Base-by-base conservation (phyloP, 2,329 filamentous ascomycete species). In the Diplodia scrobiculata region DNA sequence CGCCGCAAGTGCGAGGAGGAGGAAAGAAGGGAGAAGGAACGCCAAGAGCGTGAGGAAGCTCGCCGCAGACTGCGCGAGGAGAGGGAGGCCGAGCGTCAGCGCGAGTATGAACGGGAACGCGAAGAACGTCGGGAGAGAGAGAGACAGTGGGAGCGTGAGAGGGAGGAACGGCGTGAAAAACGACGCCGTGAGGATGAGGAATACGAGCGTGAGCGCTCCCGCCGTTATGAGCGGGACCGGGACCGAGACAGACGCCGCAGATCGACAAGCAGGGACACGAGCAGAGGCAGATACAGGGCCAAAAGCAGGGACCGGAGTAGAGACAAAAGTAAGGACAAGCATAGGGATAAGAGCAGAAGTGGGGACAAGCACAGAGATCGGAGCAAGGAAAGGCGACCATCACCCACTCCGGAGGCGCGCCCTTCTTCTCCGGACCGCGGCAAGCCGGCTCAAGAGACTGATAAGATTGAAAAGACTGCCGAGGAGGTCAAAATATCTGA, bases 101-200 rank as follows among this genome's bases (percentile, higher is more conserved):
- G 74, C 76, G 79, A 73, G 78, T 79, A 80, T 45, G 85, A 88
- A 65, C 80, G 84, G 41, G 81, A 84, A 63, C 79, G 80, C 65
- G 82, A 72, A 78, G 78, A 81, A 36, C 79, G 83, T 76, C 62
- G 66, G n/a, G 71, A 72, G 48, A 71, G 72, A n/a, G 70, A 70
- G 27, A 68, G 73, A 76, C 79, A 72, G 77, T 79, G 80, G 47
- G 68, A 69, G 47, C 50, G 48, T 13, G 68, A 68, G 21, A 45
- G 66, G 34, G 68, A 63, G 59, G 68, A 66, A 36, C 53, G 59
- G 34, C 65, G 60, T 10, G 68, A 68, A 82, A 83, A 17, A 27
- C 70, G 75, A n/a, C 77, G 77, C 54, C 73, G 71, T 62, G 68
- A 71, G 29, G 73, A 78, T 63, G 83, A 87, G 58, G 82, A 85